Evolutionary conservation across 2,329 filamentous ascomycete genomes (phyloP).

Genomic region (Trichoderma oligosporum): DNA sequence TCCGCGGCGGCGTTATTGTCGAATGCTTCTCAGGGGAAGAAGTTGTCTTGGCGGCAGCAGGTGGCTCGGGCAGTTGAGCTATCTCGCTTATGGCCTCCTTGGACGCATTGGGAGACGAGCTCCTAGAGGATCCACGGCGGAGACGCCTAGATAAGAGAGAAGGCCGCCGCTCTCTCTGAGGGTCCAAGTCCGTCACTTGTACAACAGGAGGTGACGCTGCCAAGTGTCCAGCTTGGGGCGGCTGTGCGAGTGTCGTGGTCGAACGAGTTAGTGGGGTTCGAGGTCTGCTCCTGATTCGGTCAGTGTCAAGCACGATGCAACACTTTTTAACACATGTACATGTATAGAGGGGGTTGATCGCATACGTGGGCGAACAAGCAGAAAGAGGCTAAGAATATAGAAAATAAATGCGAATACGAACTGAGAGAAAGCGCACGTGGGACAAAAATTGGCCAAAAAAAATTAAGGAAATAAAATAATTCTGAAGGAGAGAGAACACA

Average conservation of each 20-base stretch:
- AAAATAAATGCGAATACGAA: conserved; percentile 15
- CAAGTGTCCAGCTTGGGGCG: conserved; percentile 64
- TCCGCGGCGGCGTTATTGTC: conserved; percentile 28
- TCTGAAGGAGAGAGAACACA: not conserved
- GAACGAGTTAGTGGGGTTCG: conserved; percentile 30
- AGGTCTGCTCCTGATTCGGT: conserved; percentile 23
- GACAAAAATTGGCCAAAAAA: not conserved
- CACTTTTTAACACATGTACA: not conserved
- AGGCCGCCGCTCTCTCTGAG: conserved; percentile 31
- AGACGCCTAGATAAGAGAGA: conserved; percentile 58
- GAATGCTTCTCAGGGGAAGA: conserved; percentile 29
- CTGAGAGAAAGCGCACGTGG: not conserved
- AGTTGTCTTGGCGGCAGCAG: conserved; percentile 31
- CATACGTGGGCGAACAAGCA: not conserved
- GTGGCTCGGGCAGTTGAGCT: conserved; percentile 26
- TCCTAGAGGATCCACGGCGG: conserved; percentile 45
- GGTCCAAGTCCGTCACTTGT: conserved; percentile 49
- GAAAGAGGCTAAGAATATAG: not conserved
- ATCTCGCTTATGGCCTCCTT: conserved; percentile 14
- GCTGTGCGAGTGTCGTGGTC: conserved; percentile 46
- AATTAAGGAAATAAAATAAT: not conserved
- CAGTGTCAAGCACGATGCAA: conserved; percentile 8
- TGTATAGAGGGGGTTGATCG: conserved; percentile 5
- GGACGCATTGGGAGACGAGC: conserved; percentile 15
- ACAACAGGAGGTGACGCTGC: conserved; percentile 63